Conservation (phyloP, 164 flowering plant species). For the Stephania japonica region DNA sequence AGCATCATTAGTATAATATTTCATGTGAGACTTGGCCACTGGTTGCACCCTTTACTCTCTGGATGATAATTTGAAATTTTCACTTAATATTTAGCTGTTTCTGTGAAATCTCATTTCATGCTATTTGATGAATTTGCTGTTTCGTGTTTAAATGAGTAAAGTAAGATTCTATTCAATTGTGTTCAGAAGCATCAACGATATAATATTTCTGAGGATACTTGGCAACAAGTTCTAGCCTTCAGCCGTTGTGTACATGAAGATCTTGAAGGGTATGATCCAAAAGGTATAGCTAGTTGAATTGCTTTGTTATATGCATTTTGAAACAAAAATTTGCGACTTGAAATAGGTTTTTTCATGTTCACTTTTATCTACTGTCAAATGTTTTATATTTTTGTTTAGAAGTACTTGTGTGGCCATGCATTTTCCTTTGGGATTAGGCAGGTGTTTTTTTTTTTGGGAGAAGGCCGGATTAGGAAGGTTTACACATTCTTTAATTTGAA, state of each 20-base stretch:
- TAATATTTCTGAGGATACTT: slow-evolving; percentile 85
- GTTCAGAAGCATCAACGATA: slow-evolving; percentile 70
- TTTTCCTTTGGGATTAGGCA: no score
- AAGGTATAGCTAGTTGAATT: slow-evolving; percentile 40
- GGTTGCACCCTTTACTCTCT: no score
- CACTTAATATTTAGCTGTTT: no score
- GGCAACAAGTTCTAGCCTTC: slow-evolving; percentile 83
- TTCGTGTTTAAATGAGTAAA: not conserved
- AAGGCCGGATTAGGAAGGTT: no score
- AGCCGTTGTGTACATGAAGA: slow-evolving; percentile 83
- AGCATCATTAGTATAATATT: no score
- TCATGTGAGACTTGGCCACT: no score
- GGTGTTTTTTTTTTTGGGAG: no score
- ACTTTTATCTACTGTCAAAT: not conserved
- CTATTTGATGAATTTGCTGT: not conserved
- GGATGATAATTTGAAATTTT: no score
- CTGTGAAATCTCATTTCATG: no score
- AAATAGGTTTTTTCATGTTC: not conserved
- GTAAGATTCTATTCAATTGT: slow-evolving; percentile 11
- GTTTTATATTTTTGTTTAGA: not conserved
- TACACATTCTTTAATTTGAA: no score
- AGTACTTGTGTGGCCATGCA: not conserved
- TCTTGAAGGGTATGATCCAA: slow-evolving; percentile 88
- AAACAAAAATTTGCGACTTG: not conserved
- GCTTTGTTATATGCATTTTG: not conserved